These are phyloP conservation scores for Baeospora myosura DNA, from an alignment of 1,284 basidiomycete species.

Conservation along the genomic window DNA sequence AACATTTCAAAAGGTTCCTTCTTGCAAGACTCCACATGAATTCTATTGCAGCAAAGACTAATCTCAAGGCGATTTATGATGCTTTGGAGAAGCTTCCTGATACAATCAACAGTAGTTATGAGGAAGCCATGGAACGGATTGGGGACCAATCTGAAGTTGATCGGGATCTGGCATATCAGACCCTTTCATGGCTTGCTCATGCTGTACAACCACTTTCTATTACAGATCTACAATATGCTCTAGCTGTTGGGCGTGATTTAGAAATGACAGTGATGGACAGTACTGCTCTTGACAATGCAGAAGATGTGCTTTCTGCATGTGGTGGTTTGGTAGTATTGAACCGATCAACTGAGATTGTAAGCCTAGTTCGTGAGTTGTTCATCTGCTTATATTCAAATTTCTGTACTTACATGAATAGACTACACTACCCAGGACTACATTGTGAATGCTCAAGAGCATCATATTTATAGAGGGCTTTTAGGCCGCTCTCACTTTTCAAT, in stretches of 20 bases:
- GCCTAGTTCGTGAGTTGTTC: conserved; percentile 3
- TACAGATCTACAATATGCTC: conserved; percentile 9
- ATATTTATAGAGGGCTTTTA: background rate
- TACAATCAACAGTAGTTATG: conserved; percentile 8
- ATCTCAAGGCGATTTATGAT: background rate
- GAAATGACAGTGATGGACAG: conserved; percentile 1
- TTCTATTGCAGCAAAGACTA: background rate
- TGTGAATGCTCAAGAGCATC: background rate
- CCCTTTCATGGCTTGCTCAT: conserved; percentile 9
- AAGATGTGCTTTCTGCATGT: conserved; percentile 7
- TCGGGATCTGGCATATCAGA: conserved; percentile 2
- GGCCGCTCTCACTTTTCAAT: conserved; percentile 1
- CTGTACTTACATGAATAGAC: background rate
- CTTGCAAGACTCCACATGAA: background rate
- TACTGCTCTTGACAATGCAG: background rate
- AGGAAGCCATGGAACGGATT: conserved; percentile 10
- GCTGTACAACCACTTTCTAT: conserved; percentile 7
- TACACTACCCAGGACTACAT: conserved; percentile 11
- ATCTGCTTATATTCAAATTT: background rate
- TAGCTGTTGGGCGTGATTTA: conserved; percentile 6
- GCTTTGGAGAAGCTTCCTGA: conserved; percentile 7
- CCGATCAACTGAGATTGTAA: background rate
- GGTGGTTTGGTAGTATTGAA: conserved; percentile 9
- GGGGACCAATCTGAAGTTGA: conserved; percentile 5
- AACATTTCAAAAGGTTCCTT: background rate